Evolutionary conservation across 176 grass and related monocot genomes (phyloP), one percentile per base, ranked within the genome.

Genomic region (Coix lacrymajobi): DNA sequence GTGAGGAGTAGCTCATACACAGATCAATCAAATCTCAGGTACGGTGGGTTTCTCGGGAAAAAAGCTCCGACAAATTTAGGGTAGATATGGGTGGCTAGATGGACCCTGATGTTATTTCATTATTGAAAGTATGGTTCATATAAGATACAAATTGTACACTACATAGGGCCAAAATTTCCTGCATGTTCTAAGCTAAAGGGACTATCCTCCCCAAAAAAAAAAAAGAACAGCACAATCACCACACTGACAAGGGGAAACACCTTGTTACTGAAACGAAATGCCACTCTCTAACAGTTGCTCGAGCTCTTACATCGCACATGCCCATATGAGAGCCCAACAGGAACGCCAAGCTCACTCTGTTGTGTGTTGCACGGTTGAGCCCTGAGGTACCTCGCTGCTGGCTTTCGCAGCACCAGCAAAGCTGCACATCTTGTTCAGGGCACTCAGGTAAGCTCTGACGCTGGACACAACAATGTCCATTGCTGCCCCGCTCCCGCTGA

Each of bases 371-470:
- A 86, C 86, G 13, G 39, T 67, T 48, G 37, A 6, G 62, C 30
- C n/a, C 54, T 86, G 63, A 48, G 61, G 69, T 29, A 79, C 83
- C 63, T 85, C 78, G 24, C 71, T 87, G 36, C 90, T 89, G 46
- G 90, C 75, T 34, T 91, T 93, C 5, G 77, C 49, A 34, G 85
- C 90, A 7, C 82, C 84, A 44, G 89, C 78, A 76, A 93, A 93
- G 75, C 96, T 94, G 51, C 88, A 80, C 89, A 98, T 93, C 82
- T 95, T 98, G 67, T 98, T 98, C 25, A 98, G 62, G 44, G 95
- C 95, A 78, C 88, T 93, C 46, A 98, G 64, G 78, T 95, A 98
- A 32, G 96, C 96, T 81, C 92, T 89, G 29, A 98, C 80, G 56
- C 92, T 98, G 20, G 92, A 95, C 39, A 98, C 90, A 1, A 93